These are phyloP conservation scores for Penstemon eatonii DNA, from an alignment of 257 asterid genomes.

Conservation along the genomic window DNA sequence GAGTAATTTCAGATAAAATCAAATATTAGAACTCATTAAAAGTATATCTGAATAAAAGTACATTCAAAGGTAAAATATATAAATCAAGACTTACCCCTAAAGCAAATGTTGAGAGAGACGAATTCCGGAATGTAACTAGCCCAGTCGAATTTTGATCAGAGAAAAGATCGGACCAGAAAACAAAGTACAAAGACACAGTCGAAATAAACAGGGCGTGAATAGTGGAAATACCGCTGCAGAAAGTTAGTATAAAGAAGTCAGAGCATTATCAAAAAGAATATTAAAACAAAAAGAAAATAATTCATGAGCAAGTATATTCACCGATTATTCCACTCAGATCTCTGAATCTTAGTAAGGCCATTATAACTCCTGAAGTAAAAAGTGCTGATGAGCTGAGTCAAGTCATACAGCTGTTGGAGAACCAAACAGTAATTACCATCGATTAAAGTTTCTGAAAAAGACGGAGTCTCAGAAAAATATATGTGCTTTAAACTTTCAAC, in stretches of 20 bases:
- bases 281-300: conserved; percentile 6
- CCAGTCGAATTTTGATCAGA: conserved; percentile 57
- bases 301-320: conserved; percentile 32
- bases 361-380: conserved; percentile 68
- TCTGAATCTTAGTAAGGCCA: conserved; percentile 78
- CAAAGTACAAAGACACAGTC: conserved; percentile 69
- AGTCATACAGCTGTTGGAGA: conserved; percentile 66
- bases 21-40: not conserved
- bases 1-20: conserved; percentile 2
- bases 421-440: conserved; percentile 23
- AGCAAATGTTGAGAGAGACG: conserved; percentile 70
- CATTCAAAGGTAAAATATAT: conserved; percentile 19
- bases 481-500: too few species aligned
- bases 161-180: conserved; percentile 85
- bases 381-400: conserved; percentile 78
- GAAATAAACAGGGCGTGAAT: conserved; percentile 87
- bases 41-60: not conserved
- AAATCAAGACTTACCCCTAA: conserved; percentile 64
- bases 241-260: conserved; percentile 33
- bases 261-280: conserved; percentile 23
- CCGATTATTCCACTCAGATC: conserved; percentile 95
- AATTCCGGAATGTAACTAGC: conserved; percentile 61
- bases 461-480: not conserved
- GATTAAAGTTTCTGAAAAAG: conserved; percentile 11
- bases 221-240: conserved; percentile 87